Base-by-base conservation (phyloP, 169 alveolate genomes). In the Cryptosporidium sp. region DNA sequence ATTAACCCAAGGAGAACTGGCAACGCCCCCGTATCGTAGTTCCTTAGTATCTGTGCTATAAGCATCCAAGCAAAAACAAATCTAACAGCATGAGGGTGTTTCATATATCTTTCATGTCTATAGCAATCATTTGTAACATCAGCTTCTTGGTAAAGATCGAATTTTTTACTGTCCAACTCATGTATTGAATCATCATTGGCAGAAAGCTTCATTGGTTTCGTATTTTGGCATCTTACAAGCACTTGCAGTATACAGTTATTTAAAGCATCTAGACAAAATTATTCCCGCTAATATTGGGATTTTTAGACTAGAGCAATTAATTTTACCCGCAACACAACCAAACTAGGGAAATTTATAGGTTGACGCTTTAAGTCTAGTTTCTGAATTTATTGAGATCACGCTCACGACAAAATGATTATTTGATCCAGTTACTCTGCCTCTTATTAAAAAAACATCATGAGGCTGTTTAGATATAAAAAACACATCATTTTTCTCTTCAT, bases 1-100 rank as follows among this genome's bases (percentile, higher is more conserved):
- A 80, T 80, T 14, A 80, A 14, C 14, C 89, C 89, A 80, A 80
- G 89, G 41, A 80, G 75, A 35, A 80, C 89, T 18, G 89, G 89
- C 29, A 80, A 29, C 21, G 89, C 89, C 4, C 89, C 89, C 5
- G 89, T 62, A 14, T 80, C 89, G 39, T 62, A 80, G 75, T 80
- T 80, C 55, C 89, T 59, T 23, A 80, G 89, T 29, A 65, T 48
- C 23, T 80, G 89, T n/a, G 89, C 68, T 26, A 61, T 59, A 8
- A 80, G 67, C 74, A 80, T 61, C 89, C 89, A 80, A 14, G 75
- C 59, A 65, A 80, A 80, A 62, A 80, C 89, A 37, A 80, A 67
- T 59, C 89, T 59, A 41, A 80, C 43, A 50, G 89, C 89, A 65
- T 62, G 89, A 29, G 89, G 73, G 26, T 80, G 89, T 26, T 80